Base-by-base conservation (phyloP, 108 stramenopile species). In the Cyclotella choctawhatcheeana region DNA sequence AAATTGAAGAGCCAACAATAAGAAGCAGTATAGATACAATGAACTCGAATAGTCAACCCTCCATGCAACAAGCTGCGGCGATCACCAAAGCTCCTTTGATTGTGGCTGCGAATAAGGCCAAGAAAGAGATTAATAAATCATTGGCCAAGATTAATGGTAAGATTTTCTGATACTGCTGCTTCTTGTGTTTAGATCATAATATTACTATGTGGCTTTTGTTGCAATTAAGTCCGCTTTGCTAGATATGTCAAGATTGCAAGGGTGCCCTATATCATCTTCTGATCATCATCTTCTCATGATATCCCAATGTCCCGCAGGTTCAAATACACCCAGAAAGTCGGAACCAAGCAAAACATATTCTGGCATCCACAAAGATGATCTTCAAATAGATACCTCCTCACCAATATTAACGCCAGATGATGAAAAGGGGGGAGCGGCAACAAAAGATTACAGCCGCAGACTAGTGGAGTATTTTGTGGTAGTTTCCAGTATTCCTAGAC, bases 391-490 rank as follows among this genome's bases (percentile, higher is more conserved):
- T 35, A 40, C 33, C n/a, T 20, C 20, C 10, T 7, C 18, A 17
- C 50, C 50, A n/a, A n/a, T 24, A 40, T 7, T 35, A 40, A 10
- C 18, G 18, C 37, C 4, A 10, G 59, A 64, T 21, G 63, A 64
- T 21, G 63, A 64, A 3, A 8, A 60, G 7, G 59, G 59, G 37
- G 59, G 35, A 64, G 25, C 63, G 29, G 16, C 51, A 67, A 33
- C 63, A 3, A 71, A 52, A 18, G 71, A 67, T 44, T 66, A 47
- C 37, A 85, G 83, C 27, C 80, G 86, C 20, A 81, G 93, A 45
- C 74, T 94, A 55, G 93, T 93, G 16, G 95, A 96, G 67, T 96
- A 96, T 60, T 89, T 96, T 65, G 89, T 93, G 13, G 87, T 96
- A 13, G 86, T 93, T 5, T 88, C 87, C 17, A 82, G 79, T 32